A percentile compares a stretch with the other conserved stretches of the same genome.
phyloP scores from a whole-genome alignment of 2,329 filamentous ascomycete species.

The Colletotrichum karsti region DNA sequence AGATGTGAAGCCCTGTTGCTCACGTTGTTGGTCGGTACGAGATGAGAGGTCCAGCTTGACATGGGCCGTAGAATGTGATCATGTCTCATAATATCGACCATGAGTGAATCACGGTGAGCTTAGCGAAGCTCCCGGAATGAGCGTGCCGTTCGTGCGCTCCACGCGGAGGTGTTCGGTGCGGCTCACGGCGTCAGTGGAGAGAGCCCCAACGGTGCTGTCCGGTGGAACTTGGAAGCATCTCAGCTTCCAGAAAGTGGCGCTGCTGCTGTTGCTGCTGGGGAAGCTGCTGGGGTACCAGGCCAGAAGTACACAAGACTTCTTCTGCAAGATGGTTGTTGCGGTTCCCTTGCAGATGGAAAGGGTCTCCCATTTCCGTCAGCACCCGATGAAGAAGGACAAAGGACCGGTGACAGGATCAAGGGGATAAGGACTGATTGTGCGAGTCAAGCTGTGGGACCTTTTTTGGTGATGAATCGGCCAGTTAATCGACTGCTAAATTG shows the following conservation, averaged over 20 bases:
- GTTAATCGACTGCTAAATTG: background rate
- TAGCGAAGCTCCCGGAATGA: background rate
- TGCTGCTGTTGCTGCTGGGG: background rate
- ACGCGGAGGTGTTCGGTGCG: background rate
- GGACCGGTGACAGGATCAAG: background rate
- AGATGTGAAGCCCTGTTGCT: background rate
- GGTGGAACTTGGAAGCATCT: too few species aligned
- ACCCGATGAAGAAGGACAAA: background rate
- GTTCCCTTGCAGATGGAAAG: background rate
- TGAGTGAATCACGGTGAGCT: background rate
- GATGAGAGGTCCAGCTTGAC: background rate
- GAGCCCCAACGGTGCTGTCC: background rate
- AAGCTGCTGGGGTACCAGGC: background rate
- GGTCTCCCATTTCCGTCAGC: background rate
- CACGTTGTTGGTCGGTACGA: background rate
- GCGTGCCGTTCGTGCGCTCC: background rate
- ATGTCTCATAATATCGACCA: background rate
- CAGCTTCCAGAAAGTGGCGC: conserved; percentile 5
- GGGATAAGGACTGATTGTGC: background rate
- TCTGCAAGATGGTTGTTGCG: background rate
- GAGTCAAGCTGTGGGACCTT: conserved; percentile 6
- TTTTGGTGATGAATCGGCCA: background rate
- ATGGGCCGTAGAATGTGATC: background rate
- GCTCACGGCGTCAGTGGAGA: background rate
- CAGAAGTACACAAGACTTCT: background rate